A percentile compares a stretch with the other conserved stretches of the same genome.
phyloP scores from a whole-genome alignment of 2,329 filamentous ascomycete species.

The Raffaelea deltoideospora region DNA sequence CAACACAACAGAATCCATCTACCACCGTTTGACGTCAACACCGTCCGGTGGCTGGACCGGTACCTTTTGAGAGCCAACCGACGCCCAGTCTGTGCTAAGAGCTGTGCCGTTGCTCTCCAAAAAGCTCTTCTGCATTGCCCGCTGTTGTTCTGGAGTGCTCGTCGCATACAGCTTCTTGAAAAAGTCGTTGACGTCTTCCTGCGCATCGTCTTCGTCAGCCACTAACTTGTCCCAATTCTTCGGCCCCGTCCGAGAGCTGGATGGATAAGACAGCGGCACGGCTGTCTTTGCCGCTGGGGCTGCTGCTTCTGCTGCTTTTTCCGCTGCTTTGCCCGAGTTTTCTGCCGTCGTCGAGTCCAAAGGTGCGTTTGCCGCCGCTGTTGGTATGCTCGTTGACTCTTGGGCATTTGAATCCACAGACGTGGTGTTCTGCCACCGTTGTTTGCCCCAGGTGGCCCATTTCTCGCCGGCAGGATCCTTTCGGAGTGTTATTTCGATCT shows the following conservation, averaged over 20 bases:
- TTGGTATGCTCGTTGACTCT: not conserved
- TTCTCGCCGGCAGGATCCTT: constrained; percentile 15
- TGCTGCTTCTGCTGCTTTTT: not conserved
- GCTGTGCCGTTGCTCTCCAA: constrained; percentile 86
- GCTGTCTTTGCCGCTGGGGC: not conserved
- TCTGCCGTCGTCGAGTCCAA: too few species aligned
- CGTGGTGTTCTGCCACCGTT: too few species aligned
- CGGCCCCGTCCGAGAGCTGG: constrained; percentile 66
- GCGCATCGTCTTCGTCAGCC: constrained; percentile 40
- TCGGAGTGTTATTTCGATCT: constrained; percentile 18
- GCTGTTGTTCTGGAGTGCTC: constrained; percentile 62
- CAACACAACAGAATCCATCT: not conserved
- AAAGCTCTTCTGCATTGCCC: constrained; percentile 97
- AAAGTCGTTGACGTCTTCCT: constrained; percentile 58
- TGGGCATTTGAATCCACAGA: too few species aligned
- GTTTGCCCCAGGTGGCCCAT: constrained; percentile 17
- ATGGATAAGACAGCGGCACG: constrained; percentile 54
- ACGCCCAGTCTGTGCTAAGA: constrained; percentile 80
- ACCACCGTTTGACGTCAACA: constrained; percentile 62
- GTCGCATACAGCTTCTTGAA: constrained; percentile 80
- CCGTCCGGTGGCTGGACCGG: constrained; percentile 63
- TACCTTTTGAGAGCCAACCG: constrained; percentile 59
- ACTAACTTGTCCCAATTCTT: constrained; percentile 86
- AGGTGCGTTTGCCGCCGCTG: constrained; percentile 1
- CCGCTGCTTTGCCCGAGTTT: too few species aligned